Base-by-base conservation (phyloP, 148 eudicot species). In the Cornus kousa region DNA sequence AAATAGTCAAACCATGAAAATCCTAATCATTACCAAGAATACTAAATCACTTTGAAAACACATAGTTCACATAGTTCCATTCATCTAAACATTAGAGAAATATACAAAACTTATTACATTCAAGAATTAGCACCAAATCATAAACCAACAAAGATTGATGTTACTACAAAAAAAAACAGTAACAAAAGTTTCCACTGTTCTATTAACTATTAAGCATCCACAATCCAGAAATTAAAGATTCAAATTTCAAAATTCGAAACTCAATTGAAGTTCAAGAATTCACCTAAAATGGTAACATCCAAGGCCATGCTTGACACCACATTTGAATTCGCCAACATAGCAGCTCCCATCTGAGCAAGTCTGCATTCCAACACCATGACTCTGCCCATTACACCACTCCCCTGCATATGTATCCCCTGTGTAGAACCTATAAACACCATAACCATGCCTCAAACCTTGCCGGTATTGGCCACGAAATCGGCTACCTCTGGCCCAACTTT, bases 211-310 rank as follows among this genome's bases (percentile, higher is more conserved):
- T 20, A n/a, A 20, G 12, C 24, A 62, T 62, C 20, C 22, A 20
- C 66, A 62, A 62, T 62, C 19, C 59, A 14, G 22, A 28, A 31
- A 66, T 11, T 46, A 40, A 66, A 73, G 72, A 73, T 79, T 62
- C 40, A 35, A 53, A 19, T 20, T 62, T 39, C 72, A 77, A 53
- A 43, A 43, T 24, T 13, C 2, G 8, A 57, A 57, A 57, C 48
- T 7, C 48, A 53, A 53, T 53, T 53, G 19, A 16, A 53, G 59
- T 11, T 53, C 17, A 53, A 53, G 59, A 53, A 24, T 8, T 81
- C 53, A 92, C 98, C 98, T 90, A 82, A 93, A 95, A 89, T 90
- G 94, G 83, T 95, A 95, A 76, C 84, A 87, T 43, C 98, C 98
- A 77, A 95, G 82, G 66, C 97, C 98, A 77, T 95, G 99, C 66